These are phyloP conservation scores for Entophlyctis luteolus DNA, from an alignment of 192 early-diverging fungal genomes.

Conservation along the genomic window DNA sequence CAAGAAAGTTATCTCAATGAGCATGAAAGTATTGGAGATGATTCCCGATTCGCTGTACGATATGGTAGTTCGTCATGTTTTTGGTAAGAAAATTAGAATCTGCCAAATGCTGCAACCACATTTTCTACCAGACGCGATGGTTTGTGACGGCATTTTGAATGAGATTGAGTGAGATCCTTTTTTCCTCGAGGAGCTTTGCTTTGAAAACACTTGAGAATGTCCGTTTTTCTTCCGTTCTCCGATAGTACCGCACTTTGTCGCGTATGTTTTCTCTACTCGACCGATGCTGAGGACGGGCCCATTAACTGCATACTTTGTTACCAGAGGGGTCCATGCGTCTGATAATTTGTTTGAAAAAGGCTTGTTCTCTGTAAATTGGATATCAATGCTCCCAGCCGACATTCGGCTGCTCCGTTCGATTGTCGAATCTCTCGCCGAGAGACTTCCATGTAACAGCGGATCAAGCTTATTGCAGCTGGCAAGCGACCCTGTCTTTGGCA, in stretches of 20 bases:
- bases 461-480: conserved; percentile 59
- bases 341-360: not conserved
- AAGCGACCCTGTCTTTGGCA: conserved; percentile 38
- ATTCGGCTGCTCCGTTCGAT: conserved; percentile 2
- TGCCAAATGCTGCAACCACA: not conserved
- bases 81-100: conserved; percentile 31
- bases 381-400: not conserved
- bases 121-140: conserved; percentile 19
- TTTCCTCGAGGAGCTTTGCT: no score
- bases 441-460: conserved; percentile 68
- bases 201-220: no score
- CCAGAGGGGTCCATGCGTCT: no score
- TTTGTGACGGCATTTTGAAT: conserved; percentile 18
- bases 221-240: no score
- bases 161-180: no score
- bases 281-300: no score
- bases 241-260: no score
- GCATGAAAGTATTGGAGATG: conserved; percentile 52
- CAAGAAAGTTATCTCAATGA: conserved; percentile 50
- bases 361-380: not conserved
- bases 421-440: not conserved
- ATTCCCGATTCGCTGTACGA: conserved; percentile 72
- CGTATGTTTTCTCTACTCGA: no score
- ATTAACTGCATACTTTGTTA: no score
- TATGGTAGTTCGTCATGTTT: conserved; percentile 71